Percentiles rank a stretch among this genome's conserved stretches.
These are phyloP conservation scores for Pseudogymnoascus sp. DNA, from an alignment of 2,329 filamentous ascomycete genomes.

Conservation along the genomic window DNA sequence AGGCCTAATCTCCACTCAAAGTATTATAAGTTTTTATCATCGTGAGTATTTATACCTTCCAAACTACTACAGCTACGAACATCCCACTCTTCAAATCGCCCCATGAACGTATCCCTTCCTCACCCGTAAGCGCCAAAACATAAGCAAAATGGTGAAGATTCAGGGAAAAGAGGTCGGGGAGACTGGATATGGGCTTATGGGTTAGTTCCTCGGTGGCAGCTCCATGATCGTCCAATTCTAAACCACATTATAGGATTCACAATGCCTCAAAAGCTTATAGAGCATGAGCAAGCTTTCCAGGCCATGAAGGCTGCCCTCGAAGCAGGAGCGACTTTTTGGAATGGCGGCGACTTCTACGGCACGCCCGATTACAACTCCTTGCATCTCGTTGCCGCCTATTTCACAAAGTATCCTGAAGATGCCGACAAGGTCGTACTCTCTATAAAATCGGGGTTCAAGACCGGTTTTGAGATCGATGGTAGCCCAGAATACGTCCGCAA, in stretches of 20 bases:
- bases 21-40: neutral
- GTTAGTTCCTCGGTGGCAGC: neutral
- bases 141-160: conserved; percentile 14
- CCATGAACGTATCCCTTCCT: neutral
- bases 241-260: conserved; percentile 20
- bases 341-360: conserved; percentile 60
- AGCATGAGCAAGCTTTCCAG: conserved; percentile 41
- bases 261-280: conserved; percentile 22
- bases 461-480: conserved; percentile 38
- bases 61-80: neutral
- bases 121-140: neutral
- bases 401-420: conserved; percentile 55
- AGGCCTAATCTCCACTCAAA: neutral
- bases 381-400: conserved; percentile 54
- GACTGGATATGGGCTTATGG: conserved; percentile 27
- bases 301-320: conserved; percentile 47
- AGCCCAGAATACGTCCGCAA: conserved; percentile 46
- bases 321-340: conserved; percentile 46
- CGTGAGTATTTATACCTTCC: neutral
- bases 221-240: neutral
- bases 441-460: conserved; percentile 50
- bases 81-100: neutral
- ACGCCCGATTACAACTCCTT: conserved; percentile 51
- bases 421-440: conserved; percentile 54
- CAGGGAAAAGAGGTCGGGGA: conserved; percentile 25